Evolutionary conservation across 352 stramenopile species (phyloP).

Genomic region (Globisporangium abappressorium): DNA sequence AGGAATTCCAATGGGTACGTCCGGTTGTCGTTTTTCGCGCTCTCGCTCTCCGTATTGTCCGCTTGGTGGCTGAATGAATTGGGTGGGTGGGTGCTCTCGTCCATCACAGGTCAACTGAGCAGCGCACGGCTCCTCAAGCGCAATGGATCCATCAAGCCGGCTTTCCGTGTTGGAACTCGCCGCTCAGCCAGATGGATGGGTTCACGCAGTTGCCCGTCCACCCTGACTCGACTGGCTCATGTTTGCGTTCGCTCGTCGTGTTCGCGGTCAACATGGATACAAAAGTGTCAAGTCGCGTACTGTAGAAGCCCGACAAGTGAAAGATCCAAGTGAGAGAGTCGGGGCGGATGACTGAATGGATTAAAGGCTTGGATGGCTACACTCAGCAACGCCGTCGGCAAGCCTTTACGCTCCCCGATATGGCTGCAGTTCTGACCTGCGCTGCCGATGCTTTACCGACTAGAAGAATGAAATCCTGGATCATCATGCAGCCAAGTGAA

Average conservation of each 20-base stretch:
- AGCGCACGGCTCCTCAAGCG: not conserved
- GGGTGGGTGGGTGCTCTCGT: not conserved
- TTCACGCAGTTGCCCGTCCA: not conserved
- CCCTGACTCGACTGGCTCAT: not conserved
- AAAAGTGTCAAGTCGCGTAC: not conserved
- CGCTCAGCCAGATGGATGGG: constrained; percentile 3
- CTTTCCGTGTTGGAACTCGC: not conserved
- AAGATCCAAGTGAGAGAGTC: not conserved
- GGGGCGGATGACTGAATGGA: not conserved
- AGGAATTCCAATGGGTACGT: not conserved
- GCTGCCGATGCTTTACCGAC: not conserved
- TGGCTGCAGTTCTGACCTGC: not conserved
- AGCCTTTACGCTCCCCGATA: not conserved
- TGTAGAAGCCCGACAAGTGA: not conserved
- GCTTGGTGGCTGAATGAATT: not conserved
- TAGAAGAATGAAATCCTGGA: not conserved
- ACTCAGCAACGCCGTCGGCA: not conserved
- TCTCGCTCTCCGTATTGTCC: not conserved
- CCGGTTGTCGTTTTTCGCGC: not conserved
- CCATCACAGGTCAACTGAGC: not conserved
- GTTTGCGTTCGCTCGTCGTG: not conserved
- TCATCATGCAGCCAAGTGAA: not conserved
- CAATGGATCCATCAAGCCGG: not conserved
- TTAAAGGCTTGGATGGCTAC: not conserved
- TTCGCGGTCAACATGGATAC: constrained; percentile 1